These are phyloP conservation scores for Teratosphaeria epicoccoides DNA, from an alignment of 2,329 filamentous ascomycete genomes.

Conservation along the genomic window DNA sequence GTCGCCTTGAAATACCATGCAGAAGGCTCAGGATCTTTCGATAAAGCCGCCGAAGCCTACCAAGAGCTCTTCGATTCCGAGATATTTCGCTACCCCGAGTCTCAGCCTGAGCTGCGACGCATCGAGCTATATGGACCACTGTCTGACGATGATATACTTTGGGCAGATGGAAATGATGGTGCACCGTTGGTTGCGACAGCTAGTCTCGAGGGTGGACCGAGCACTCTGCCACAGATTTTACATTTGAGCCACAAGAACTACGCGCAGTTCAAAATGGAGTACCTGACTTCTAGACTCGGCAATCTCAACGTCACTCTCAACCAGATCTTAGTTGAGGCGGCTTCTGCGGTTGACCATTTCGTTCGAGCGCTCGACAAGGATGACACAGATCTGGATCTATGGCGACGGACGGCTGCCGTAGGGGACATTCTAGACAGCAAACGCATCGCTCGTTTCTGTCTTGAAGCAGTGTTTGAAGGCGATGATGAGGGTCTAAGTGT, in stretches of 20 bases:
- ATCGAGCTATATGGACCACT: conserved; percentile 43
- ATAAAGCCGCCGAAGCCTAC: conserved; percentile 72
- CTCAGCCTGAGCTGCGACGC: conserved; percentile 70
- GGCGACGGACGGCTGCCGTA: conserved; percentile 50
- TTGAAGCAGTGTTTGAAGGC: conserved; percentile 53
- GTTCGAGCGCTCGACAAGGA: conserved; percentile 54
- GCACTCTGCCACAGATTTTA: conserved; percentile 75
- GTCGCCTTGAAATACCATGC: conserved; percentile 82
- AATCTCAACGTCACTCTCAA: conserved; percentile 15
- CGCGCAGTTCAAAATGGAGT: conserved; percentile 81
- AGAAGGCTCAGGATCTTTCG: conserved; percentile 66
- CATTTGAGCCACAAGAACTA: conserved; percentile 94
- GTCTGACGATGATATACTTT: conserved; percentile 29
- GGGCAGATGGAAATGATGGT: conserved; percentile 28
- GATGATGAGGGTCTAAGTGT: conserved; percentile 48
- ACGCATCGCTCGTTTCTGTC: conserved; percentile 49
- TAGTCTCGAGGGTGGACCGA: conserved; percentile 63
- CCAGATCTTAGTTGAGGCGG: conserved; percentile 25
- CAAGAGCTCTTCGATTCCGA: conserved; percentile 77
- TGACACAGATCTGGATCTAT: conserved; percentile 53
- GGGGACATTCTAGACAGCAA: conserved; percentile 47
- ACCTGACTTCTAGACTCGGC: conserved; percentile 18
- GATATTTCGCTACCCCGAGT: conserved; percentile 87
- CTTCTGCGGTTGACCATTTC: conserved; percentile 43
- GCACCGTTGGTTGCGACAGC: conserved; percentile 30